Evolutionary conservation across 2,329 filamentous ascomycete species (phyloP).

Genomic region (Penicillium crustosum): DNA sequence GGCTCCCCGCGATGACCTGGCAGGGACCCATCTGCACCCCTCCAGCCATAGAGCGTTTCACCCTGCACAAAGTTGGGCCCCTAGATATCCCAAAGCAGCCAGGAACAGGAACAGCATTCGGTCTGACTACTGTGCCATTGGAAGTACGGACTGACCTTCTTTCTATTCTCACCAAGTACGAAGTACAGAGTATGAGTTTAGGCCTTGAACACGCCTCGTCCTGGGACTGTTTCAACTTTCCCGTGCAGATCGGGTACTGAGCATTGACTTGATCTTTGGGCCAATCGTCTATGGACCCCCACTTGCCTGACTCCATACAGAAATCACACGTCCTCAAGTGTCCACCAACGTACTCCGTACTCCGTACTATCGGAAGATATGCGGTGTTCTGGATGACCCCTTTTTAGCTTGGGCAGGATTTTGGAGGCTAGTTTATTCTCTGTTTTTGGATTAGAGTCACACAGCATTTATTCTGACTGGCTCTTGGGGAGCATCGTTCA

Average conservation of each 20-base stretch:
- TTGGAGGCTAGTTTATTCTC: constrained; percentile 3
- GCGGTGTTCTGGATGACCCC: constrained; percentile 5
- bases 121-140: neutral
- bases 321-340: constrained; percentile 6
- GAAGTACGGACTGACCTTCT: neutral
- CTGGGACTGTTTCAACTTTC: constrained; percentile 19
- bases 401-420: constrained; percentile 21
- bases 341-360: constrained; percentile 5
- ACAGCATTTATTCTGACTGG: constrained; percentile 11
- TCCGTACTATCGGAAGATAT: constrained; percentile 3
- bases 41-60: constrained; percentile 12
- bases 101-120: constrained; percentile 6
- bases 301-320: constrained; percentile 9
- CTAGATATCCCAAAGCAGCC: constrained; percentile 11
- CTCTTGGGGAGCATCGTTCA: constrained; percentile 10
- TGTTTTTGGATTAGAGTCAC: constrained; percentile 13
- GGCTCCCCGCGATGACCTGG: constrained; percentile 28
- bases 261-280: constrained; percentile 4
- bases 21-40: constrained; percentile 12
- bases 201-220: neutral
- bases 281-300: constrained; percentile 5
- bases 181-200: neutral
- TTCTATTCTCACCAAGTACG: neutral
- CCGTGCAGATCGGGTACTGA: constrained; percentile 21
- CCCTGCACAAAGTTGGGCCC: constrained; percentile 7